phyloP scores from a whole-genome alignment of 2,329 filamentous ascomycete species.

The Phaeophleospora eucalypticola region DNA sequence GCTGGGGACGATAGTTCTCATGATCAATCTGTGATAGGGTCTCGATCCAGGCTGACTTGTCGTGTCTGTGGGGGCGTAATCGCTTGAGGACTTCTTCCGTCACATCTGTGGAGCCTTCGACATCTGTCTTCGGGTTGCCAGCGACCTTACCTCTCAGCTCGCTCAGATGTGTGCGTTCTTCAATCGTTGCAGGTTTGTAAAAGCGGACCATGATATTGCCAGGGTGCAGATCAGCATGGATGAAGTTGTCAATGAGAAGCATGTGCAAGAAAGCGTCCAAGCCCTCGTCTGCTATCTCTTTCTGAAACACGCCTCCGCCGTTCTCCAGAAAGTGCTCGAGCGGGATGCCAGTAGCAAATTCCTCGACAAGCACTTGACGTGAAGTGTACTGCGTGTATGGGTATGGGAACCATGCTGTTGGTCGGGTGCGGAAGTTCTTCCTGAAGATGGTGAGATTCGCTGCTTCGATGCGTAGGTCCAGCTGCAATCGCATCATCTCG shows the following conservation, averaged over 20 bases:
- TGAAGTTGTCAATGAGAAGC: conserved; percentile 95
- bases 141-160: conserved; percentile 13
- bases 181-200: conserved; percentile 74
- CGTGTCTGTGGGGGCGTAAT: conserved; percentile 67
- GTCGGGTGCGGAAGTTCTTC: conserved; percentile 80
- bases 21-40: conserved; percentile 73
- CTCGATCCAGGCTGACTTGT: conserved; percentile 63
- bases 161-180: conserved; percentile 42
- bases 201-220: conserved; percentile 99
- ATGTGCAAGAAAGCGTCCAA: conserved; percentile 94
- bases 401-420: conserved; percentile 94
- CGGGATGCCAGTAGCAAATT: conserved; percentile 92
- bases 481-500: conserved; percentile 97
- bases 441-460: conserved; percentile 86
- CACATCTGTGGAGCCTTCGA: conserved; percentile 62
- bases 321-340: conserved; percentile 85
- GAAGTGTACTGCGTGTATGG: conserved; percentile 92
- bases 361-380: conserved; percentile 85
- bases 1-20: conserved; percentile 86
- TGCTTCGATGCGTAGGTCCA: conserved; percentile 91
- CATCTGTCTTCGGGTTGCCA: conserved; percentile 27
- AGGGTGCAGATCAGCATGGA: conserved; percentile 92
- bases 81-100: conserved; percentile 82
- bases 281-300: conserved; percentile 91
- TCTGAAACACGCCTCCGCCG: conserved; percentile 86